A percentile compares a stretch with the other conserved stretches of the same genome.
Evolutionary conservation across 2,329 filamentous ascomycete species (phyloP).

Genomic region (Cyanodermella asteris): DNA sequence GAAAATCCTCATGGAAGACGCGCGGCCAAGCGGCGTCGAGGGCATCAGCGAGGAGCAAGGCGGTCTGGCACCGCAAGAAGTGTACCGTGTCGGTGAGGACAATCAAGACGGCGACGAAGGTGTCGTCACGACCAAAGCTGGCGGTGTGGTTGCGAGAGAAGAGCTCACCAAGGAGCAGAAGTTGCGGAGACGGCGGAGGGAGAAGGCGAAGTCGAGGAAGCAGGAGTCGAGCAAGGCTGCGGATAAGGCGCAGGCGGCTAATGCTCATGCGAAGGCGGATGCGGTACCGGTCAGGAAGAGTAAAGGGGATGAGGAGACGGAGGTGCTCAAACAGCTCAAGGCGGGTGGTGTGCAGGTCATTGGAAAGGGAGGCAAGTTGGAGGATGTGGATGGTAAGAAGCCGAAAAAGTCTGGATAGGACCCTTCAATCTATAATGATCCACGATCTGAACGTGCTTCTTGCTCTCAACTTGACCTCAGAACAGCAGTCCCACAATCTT

Average conservation of each 20-base stretch:
- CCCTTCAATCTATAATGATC: slow-evolving; percentile 36
- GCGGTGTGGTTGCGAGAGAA: slow-evolving; percentile 54
- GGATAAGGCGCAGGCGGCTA: neutral
- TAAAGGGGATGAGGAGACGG: slow-evolving; percentile 6
- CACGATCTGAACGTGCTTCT: neutral
- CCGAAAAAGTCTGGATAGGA: slow-evolving; percentile 16
- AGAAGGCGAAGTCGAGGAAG: slow-evolving; percentile 66
- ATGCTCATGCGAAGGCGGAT: neutral
- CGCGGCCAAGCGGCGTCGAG: slow-evolving; percentile 61
- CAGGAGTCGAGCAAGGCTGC: slow-evolving; percentile 9
- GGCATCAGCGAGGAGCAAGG: slow-evolving; percentile 32
- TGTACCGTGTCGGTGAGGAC: slow-evolving; percentile 62
- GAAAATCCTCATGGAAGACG: slow-evolving; percentile 88
- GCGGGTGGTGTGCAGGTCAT: slow-evolving; percentile 7
- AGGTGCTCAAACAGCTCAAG: slow-evolving; percentile 6
- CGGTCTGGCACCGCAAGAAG: slow-evolving; percentile 78
- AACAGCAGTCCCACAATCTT: slow-evolving; percentile 1
- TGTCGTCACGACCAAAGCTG: slow-evolving; percentile 54
- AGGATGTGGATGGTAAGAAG: slow-evolving; percentile 6
- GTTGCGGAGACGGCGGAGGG: slow-evolving; percentile 48
- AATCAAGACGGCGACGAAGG: slow-evolving; percentile 38
- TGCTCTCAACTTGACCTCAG: neutral
- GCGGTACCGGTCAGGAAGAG: neutral
- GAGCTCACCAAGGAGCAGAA: slow-evolving; percentile 84
- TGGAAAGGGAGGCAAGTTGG: slow-evolving; percentile 8